Conservation (phyloP, 2,329 filamentous ascomycete genomes). For the Aspergillus ibericus region DNA sequence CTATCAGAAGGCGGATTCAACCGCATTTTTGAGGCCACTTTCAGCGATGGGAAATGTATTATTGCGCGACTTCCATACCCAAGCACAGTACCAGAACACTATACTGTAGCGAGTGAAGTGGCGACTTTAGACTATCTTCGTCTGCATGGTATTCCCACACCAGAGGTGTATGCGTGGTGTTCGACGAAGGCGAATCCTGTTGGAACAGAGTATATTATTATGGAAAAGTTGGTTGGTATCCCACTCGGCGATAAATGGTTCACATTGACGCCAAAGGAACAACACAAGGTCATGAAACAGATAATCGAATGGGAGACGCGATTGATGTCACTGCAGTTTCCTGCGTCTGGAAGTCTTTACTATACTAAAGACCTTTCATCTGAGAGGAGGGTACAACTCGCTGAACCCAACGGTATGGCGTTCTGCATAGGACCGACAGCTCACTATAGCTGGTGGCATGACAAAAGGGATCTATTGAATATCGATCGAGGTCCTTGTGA, state of each 20-base stretch:
- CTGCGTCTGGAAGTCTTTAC: conserved; percentile 12
- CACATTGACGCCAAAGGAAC: conserved; percentile 5
- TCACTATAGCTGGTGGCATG: conserved; percentile 19
- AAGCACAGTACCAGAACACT: conserved; percentile 10
- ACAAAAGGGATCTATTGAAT: conserved; percentile 8
- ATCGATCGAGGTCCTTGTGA: conserved; percentile 20
- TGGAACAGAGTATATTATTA: conserved; percentile 13
- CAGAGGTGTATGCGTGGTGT: conserved; percentile 12
- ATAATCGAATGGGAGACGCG: conserved; percentile 10
- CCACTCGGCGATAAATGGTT: conserved; percentile 12
- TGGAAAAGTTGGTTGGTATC: conserved; percentile 8
- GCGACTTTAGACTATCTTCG: conserved; percentile 16
- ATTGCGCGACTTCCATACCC: conserved; percentile 38
- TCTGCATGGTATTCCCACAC: conserved; percentile 8
- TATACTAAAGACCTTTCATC: conserved; percentile 9
- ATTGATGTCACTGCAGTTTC: conserved; percentile 12
- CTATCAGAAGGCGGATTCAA: conserved; percentile 40
- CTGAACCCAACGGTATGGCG: conserved; percentile 13
- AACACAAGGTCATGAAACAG: conserved; percentile 7
- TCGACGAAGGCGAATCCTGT: conserved; percentile 3
- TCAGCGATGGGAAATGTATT: conserved; percentile 29
- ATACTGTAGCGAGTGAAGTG: conserved; percentile 10
- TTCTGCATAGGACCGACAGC: conserved; percentile 21
- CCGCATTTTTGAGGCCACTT: conserved; percentile 31
- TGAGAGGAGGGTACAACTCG: not conserved